Evolutionary conservation across 2,329 filamentous ascomycete species (phyloP), one percentile per base, ranked within the genome.

Genomic region (Penicillium sp.): DNA sequence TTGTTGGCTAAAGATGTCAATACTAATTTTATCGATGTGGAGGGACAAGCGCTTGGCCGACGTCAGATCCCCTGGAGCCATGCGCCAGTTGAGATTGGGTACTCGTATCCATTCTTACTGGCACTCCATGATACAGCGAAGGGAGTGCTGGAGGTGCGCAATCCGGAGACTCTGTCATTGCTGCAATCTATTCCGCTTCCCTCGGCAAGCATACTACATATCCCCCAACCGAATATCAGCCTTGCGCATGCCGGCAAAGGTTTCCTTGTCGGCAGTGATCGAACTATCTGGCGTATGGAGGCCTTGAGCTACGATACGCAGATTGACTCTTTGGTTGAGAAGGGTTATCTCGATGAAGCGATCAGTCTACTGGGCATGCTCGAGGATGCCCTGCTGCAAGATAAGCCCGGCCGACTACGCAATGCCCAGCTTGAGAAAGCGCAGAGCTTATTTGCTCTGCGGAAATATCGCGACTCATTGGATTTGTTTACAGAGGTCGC

Each of bases 1-100:
- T 80, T 99, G 61, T 84, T 99, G n/a, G 92, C 94, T n/a, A 97
- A 96, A 76, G 95, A 99, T 70, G 92, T 97, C 71, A 96, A 97
- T 75, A 96, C 93, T 1, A 81, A 97, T 56, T 99, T 99, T 75
- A 91, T 97, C 67, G 90, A 95, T 61, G 86, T 90, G 12, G 85
- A 92, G 33, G 95, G 93, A 4, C 93, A 92, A 68, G 85, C 93
- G 0, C 75, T 96, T 37, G 90, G 93, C 49, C 92, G 91, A 77
- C 85, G 90, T 59, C 93, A 98, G 75, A 89, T 99, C n/a, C 93
- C 93, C 1, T 99, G 95, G 95, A 86, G 89, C 45, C 83, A 87
- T 37, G 92, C 94, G 1, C 96, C 95, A 1, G 93, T 97, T 71
- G 90, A 90, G 59, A 89, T 99, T 62, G 95, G 94, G 24, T 99